Conservation (phyloP, 2,329 filamentous ascomycete species). For the Diaporthe australafricana region DNA sequence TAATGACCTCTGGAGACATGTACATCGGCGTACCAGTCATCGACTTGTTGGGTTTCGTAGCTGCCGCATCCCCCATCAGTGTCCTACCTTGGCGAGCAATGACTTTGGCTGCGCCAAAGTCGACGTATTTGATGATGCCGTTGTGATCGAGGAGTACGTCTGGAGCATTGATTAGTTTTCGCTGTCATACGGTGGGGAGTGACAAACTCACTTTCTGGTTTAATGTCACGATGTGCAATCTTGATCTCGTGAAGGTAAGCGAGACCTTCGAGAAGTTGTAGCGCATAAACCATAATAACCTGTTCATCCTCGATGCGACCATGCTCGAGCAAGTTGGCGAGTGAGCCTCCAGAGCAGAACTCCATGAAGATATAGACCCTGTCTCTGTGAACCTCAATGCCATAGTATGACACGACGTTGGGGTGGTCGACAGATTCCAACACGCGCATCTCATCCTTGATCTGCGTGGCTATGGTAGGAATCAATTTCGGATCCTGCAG, state of each 20-base stretch:
- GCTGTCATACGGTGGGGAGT: not conserved
- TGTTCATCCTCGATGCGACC: constrained; percentile 98
- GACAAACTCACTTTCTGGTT: constrained; percentile 84
- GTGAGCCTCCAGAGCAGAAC: constrained; percentile 94
- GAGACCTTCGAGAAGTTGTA: constrained; percentile 93
- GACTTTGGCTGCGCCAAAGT: constrained; percentile 97
- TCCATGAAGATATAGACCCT: constrained; percentile 99
- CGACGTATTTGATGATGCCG: constrained; percentile 98
- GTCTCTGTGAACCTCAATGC: constrained; percentile 97
- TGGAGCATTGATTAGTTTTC: constrained; percentile 47
- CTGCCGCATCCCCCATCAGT: constrained; percentile 73
- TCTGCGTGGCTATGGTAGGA: constrained; percentile 91
- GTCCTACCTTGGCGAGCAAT: constrained; percentile 95
- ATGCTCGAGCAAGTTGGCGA: constrained; percentile 91
- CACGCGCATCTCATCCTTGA: constrained; percentile 96
- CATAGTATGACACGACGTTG: constrained; percentile 97
- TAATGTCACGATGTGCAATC: constrained; percentile 97
- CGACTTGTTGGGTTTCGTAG: constrained; percentile 79
- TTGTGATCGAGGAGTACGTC: constrained; percentile 97
- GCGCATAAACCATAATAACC: constrained; percentile 94
- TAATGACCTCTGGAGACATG: constrained; percentile 99
- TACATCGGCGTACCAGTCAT: constrained; percentile 99
- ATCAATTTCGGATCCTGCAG: constrained; percentile 97
- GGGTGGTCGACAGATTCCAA: constrained; percentile 96
- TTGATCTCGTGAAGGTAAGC: constrained; percentile 92